These are phyloP conservation scores for Coccomyxa subellipsoidea DNA, from an alignment of 163 green algal genomes.

Conservation along the genomic window DNA sequence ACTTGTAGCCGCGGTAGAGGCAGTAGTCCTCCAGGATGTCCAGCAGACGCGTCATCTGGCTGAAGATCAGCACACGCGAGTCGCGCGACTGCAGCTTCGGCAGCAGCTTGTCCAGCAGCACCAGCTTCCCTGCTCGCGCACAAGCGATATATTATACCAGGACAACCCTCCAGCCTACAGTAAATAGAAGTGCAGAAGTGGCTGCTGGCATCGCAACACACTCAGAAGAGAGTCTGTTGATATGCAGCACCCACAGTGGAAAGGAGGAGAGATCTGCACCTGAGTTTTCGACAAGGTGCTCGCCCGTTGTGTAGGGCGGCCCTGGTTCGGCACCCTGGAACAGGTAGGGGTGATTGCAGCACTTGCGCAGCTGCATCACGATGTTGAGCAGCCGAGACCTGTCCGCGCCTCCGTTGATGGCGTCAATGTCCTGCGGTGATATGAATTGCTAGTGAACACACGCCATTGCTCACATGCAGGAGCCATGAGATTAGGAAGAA, in stretches of 20 bases:
- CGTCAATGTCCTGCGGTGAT: constrained; percentile 43
- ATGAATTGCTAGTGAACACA: too few species aligned
- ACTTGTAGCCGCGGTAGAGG: constrained; percentile 68
- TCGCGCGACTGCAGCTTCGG: constrained; percentile 81
- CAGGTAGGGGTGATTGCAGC: constrained; percentile 99
- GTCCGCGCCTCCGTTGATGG: constrained; percentile 88
- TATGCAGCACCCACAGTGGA: not conserved
- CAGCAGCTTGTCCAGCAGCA: constrained; percentile 97
- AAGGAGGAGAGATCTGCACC: constrained; percentile 20
- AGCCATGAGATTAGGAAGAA: too few species aligned
- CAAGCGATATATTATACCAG: not conserved
- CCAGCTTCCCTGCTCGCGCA: constrained; percentile 82
- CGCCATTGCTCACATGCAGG: too few species aligned
- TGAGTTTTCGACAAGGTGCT: constrained; percentile 93
- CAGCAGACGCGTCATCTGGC: constrained; percentile 98
- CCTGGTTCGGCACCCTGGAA: constrained; percentile 91
- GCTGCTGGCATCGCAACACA: too few species aligned
- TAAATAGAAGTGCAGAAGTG: too few species aligned
- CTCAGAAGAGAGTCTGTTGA: constrained; percentile 3
- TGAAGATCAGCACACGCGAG: constrained; percentile 84
- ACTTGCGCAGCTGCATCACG: constrained; percentile 99
- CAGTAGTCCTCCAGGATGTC: constrained; percentile 99
- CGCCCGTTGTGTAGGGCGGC: constrained; percentile 90
- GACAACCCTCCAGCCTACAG: not conserved
- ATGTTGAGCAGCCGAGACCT: constrained; percentile 96